Conservation (phyloP, 768 basidiomycete species). For the Phaeotremella fagi region DNA sequence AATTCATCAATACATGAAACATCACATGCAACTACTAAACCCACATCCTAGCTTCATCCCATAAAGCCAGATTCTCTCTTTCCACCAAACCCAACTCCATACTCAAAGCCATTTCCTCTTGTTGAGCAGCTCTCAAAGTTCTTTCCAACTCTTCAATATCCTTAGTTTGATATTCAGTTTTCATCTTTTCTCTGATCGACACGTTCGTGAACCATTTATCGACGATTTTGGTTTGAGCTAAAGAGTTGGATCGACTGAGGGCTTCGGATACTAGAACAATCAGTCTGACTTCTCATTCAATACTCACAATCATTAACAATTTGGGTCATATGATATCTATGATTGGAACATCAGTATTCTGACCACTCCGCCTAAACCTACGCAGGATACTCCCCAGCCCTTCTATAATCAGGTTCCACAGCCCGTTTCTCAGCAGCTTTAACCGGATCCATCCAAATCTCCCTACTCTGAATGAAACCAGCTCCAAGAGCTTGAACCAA, state of each 20-base stretch:
- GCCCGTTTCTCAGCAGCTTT: neutral
- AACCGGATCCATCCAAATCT: neutral
- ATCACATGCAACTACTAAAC: neutral
- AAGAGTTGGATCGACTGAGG: neutral
- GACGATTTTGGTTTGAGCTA: neutral
- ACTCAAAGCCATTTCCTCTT: slow-evolving; percentile 1
- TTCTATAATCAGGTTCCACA: neutral
- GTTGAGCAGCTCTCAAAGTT: neutral
- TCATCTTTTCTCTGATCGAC: neutral
- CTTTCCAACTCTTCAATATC: neutral
- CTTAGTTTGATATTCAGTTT: neutral
- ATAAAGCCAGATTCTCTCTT: slow-evolving; percentile 1
- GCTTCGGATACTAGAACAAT: neutral
- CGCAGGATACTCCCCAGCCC: neutral
- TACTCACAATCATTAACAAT: neutral
- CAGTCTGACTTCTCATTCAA: no score
- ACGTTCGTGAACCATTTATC: neutral
- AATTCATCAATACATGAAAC: neutral
- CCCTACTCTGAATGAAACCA: neutral
- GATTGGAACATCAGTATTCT: neutral
- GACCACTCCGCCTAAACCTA: neutral
- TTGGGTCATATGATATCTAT: neutral
- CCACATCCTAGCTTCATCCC: slow-evolving; percentile 1
- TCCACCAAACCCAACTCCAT: slow-evolving; percentile 1
- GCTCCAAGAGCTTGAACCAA: neutral